Base-by-base conservation (phyloP, 805 yeast genomes). In the Wickerhamomyces hampshirensis region DNA sequence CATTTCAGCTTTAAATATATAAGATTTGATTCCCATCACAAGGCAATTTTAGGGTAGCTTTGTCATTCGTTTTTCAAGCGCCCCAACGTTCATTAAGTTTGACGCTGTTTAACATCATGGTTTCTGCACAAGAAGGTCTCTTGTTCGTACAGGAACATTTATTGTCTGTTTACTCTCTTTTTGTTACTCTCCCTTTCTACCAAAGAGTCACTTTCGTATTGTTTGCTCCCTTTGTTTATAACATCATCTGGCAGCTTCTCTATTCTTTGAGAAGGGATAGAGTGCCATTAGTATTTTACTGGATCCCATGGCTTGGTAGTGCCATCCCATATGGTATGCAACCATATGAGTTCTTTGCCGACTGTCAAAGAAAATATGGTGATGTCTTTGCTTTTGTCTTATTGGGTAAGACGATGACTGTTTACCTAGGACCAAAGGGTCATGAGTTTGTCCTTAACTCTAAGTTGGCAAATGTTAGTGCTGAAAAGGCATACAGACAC, bases 301-400 rank as follows among this genome's bases (percentile, higher is more conserved):
- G 88, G 83, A 69, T 93, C 42, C 98, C 98, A 21, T 88, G 97
- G 95, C 68, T 91, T 30, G 98, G 98, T 31, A 81, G 93, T 26
- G 94, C 97, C 27, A 75, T 84, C 29, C 65, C 74, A 5, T 93
- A 87, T 55, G 98, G 98, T 52, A 84, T 80, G 82, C 82, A 83
- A 46, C 98, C 98, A 13, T 93, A 89, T 59, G 85, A 77, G 41
- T 93, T 93, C 60, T 93, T 93, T 53, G 82, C 74, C 44, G 67
- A 69, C 28, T 82, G 89, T 62, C 84, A 88, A 48, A 58, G 70
- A 48, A 82, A 87, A 59, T 77, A 91, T 55, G 98, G 98, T 46
- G 97, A 93, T 60, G 85, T 87, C 34, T 93, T 88, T 57, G 80
- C 97, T 18, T 93, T 93, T 56, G 75, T 89, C 44, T 62, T 93